Evolutionary conservation across 148 eudicot genomes (phyloP), one percentile per base, ranked within the genome.

Genomic region (Arctostaphylos glauca): DNA sequence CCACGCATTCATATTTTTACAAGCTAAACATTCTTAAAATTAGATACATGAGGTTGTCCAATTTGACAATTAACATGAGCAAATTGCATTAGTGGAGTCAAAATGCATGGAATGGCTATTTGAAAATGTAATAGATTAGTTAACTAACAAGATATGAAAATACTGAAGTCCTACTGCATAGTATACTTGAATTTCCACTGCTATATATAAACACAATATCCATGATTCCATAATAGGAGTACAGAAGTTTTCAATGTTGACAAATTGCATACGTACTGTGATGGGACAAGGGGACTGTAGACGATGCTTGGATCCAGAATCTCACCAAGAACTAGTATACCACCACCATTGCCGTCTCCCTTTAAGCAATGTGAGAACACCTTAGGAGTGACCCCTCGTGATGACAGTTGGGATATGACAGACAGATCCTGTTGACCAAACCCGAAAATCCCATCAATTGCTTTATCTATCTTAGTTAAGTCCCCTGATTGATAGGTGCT

Each of bases 321-420:
- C 91, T 97, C 98, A 82, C 99, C 99, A 93, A 97, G 98, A 88
- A 97, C 99, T 78, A 97, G 84, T 81, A 92, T 92, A 81, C 99
- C 98, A 6, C 99, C 99, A 84, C 99, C 99, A 78, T 84, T 91
- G 72, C 94, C 97, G 73, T 90, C 94, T 85, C 99, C 99, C 84
- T 90, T 94, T 88, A 96, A 86, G 94, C 99, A 96, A 87, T 96
- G 99, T 60, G 99, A 96, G 86, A 96, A 96, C 54, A 92, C 93
- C 79, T 91, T 94, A 41, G 99, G 99, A 67, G 99, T 94, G 78
- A 96, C 87, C 53, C 99, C 92, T 83, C 87, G 91, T 23, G 94
- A 90, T 62, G 98, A 90, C 68, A 96, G 82, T 74, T 96, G 99
- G 75, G 99, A 94, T 80, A 94, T 86, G 41, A 96, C 98, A 66